Evolutionary conservation across 768 basidiomycete genomes (phyloP), one percentile per base, ranked within the genome.

Genomic region (Psilocybe sp.): DNA sequence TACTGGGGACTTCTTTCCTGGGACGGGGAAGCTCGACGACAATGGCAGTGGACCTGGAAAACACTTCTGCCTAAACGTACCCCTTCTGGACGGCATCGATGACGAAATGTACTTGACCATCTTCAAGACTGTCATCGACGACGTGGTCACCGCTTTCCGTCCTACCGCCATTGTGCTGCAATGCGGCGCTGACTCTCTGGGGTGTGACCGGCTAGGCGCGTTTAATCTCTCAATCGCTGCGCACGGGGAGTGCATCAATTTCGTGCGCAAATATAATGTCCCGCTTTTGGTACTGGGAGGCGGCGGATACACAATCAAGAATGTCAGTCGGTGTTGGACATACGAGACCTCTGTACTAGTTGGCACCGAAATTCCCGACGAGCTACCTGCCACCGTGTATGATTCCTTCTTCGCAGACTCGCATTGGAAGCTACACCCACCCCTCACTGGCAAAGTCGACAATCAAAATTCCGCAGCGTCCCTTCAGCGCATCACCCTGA

Each of bases 191-290:
- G 96, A 99, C 62, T 95, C 92, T 5, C 77, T 98, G 5, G 96
- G 95, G 1, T 92, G 91, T 58, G 97, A 98, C 65, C 77, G 97
- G 33, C 76, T 99, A 2, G 96, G 96, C 15, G 94, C 94, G 1
- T 99, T 98, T 82, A 98, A 99, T 63, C 77, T 99, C 5, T 94
- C 91, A 11, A 98, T 98, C 57, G 91, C 92, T 19, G 96, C 95
- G 0, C 96, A 99, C 60, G 96, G 97, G 15, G 96, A 98, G 70
- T 99, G 96, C 64, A 94, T 99, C 28, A 87, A 95, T 63, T 98
- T 95, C 65, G 93, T 99, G 44, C 86, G 95, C 54, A 87, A 87
- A 56, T 98, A 90, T 71, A 84, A 86, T 60, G 81, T 98, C 2
- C 96, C 96, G 1, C 72, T 98, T 12, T 76, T 99, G 14, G 89